Evolutionary conservation across 139 green algal species (phyloP), one percentile per base, ranked within the genome.

Genomic region (Coccomyxa sp.): DNA sequence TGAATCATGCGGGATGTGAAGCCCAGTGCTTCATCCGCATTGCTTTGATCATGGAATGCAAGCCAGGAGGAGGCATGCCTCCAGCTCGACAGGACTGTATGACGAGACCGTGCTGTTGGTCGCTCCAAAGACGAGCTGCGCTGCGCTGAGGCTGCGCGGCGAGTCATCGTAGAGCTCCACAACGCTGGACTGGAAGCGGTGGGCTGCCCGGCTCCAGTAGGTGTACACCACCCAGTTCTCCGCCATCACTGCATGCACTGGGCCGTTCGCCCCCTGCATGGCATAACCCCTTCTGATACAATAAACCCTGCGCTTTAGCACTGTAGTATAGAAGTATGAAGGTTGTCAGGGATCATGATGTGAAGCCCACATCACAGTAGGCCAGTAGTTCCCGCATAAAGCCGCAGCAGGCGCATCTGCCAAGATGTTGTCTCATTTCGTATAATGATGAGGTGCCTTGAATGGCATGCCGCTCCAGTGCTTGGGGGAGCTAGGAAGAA

Each of bases 151-250:
- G 31, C 74, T 70, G 8, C 77, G 78, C 2, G 78, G 77, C 0
- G 79, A 85, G 38, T 92, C 88, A 78, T 97, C 91, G 78, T 93
- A 98, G 55, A 97, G 79, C 89, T 98, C 94, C 50, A 97, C 41
- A 9, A 93, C 92, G 8, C 74, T 83, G 10, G 77, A 39, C 75
- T 92, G 83, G 81, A 85, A 86, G 73, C 91, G 83, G 39, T 87
- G 78, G 64, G 82, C 78, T 22, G 77, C 72, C 9, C 79, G 74
- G 84, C 84, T 89, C 74, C 82, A 93, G 76, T 93, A 94, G 55
- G 92, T 77, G 82, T 97, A 98, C 6, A 91, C 87, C 31, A 95
- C 89, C 88, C 91, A 97, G 83, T 97, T 93, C 75, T 98, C 91
- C 12, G 81, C 86, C 37, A 95, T 79, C 44, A 95, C 84, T 0